Base-by-base conservation (phyloP, 2,329 filamentous ascomycete species). In the Penicillium sclerotigenum region DNA sequence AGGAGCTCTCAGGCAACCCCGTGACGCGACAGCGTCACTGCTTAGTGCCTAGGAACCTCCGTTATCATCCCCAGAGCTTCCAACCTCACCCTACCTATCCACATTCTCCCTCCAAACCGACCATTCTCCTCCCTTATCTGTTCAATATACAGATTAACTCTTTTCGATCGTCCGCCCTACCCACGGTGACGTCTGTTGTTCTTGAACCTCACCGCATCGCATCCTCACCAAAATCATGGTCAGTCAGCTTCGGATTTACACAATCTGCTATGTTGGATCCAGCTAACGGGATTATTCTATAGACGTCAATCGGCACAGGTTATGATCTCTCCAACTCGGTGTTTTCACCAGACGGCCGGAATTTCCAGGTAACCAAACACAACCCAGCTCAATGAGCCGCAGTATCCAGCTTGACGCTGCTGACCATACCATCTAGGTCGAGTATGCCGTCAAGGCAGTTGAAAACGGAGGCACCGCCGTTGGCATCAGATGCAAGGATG, bases 291-390 rank as follows among this genome's bases (percentile, higher is more conserved):
- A 40, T 47, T 47, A 40, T 20, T 36, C 36, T 47, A 28, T 59
- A 99, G 94, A 99, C 94, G 72, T 99, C 94, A 73, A 99, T 99
- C 89, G 94, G 94, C 74, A 99, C 94, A 71, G 94, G 94, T 73
- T 99, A 99, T 81, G 94, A 99, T 86, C 88, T 99, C 71, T 91
- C 91, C 75, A 99, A 99, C 85, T 97, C 94, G 72, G 95, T 97
- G 81, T 99, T 97, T 83, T 97, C 94, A 47, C 94, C 94, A 65
- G 94, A 99, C 80, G 94, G 94, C 73, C 90, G 94, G 69, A 99
- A 99, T 78, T 99, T 99, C 78, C 94, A 99, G 79, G 91, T 95
- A 73, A 60, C 53, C 11, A 41, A 47, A 24, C 14, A 18, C 47
- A 31, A 26, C 22, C 26, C 29, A 18, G 18, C 48, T 51, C 40